Evolutionary conservation across 345 rosid species (phyloP).

Genomic region (Murraya koenigii): DNA sequence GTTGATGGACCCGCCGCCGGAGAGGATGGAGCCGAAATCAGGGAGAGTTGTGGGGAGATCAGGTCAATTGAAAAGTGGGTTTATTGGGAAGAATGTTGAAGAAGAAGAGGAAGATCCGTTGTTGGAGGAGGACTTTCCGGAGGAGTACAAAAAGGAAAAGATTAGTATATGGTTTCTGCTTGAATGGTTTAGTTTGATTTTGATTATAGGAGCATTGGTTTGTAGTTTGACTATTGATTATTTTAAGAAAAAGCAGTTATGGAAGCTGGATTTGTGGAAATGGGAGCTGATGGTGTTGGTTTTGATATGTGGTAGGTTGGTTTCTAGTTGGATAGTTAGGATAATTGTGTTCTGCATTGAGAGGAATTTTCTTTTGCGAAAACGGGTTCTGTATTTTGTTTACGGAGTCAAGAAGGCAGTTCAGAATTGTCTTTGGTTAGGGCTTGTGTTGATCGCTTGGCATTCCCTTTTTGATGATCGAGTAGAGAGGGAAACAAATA

Average conservation of each 20-base stretch:
- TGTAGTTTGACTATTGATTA: conserved; percentile 47
- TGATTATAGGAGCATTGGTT: conserved; percentile 51
- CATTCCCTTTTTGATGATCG: conserved; percentile 66
- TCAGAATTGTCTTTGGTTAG: conserved; percentile 88
- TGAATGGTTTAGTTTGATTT: conserved; percentile 66
- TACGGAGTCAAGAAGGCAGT: conserved; percentile 77
- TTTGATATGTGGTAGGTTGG: conserved; percentile 79
- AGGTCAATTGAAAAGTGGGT: conserved; percentile 44
- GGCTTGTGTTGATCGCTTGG: conserved; percentile 81
- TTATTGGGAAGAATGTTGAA: conserved; percentile 33
- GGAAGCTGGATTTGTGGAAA: conserved; percentile 73
- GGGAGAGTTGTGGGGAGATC: conserved; percentile 38
- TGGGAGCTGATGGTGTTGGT: conserved; percentile 82
- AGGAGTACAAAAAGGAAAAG: conserved; percentile 52
- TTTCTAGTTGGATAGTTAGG: conserved; percentile 78
- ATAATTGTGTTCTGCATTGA: conserved; percentile 65
- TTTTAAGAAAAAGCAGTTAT: conserved; percentile 33
- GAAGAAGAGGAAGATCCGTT: conserved; percentile 80
- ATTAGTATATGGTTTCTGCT: conserved; percentile 42
- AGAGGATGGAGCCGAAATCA: conserved; percentile 33
- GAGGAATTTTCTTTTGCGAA: conserved; percentile 69
- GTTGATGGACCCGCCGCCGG: conserved; percentile 62
- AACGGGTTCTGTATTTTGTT: conserved; percentile 81
- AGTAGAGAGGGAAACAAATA: conserved; percentile 46
- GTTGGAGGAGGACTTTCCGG: conserved; percentile 74